Conservation (phyloP, 2,329 filamentous ascomycete genomes). For the Orbilia quercus region DNA sequence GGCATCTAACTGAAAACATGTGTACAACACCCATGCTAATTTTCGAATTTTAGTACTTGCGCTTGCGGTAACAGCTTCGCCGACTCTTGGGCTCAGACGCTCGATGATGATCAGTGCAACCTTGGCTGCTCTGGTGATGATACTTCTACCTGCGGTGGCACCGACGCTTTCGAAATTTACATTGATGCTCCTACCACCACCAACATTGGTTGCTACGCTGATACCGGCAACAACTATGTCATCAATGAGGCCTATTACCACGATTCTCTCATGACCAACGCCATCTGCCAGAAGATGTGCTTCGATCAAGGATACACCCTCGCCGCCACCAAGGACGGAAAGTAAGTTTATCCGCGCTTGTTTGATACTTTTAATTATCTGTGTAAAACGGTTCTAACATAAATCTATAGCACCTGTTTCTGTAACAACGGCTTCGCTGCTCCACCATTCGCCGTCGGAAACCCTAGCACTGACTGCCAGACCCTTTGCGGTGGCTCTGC, state of each 20-base stretch:
- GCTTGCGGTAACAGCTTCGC: slow-evolving; percentile 19
- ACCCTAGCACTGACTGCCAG: slow-evolving; percentile 6
- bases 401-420: slow-evolving; percentile 8
- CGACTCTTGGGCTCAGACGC: slow-evolving; percentile 9
- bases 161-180: slow-evolving; percentile 11
- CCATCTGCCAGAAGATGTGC: slow-evolving; percentile 17
- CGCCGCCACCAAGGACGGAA: slow-evolving; percentile 25
- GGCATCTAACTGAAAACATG: not conserved
- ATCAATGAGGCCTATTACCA: not conserved
- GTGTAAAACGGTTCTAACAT: slow-evolving; percentile 2
- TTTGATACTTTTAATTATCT: not conserved
- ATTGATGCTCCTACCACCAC: not conserved
- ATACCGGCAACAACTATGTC: not conserved
- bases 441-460: slow-evolving; percentile 12
- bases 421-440: slow-evolving; percentile 21
- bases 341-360: slow-evolving; percentile 13
- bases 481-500: not conserved
- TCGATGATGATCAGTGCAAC: slow-evolving; percentile 6
- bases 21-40: not conserved
- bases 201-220: slow-evolving; percentile 29
- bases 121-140: not conserved
- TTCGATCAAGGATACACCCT: slow-evolving; percentile 14
- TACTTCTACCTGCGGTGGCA: slow-evolving; percentile 6
- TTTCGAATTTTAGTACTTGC: slow-evolving; percentile 10
- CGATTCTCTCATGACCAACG: slow-evolving; percentile 17